A percentile compares a stretch with the other conserved stretches of the same genome.
Conservation (phyloP, 2,329 filamentous ascomycete genomes). For the Rutstroemia sp. region DNA sequence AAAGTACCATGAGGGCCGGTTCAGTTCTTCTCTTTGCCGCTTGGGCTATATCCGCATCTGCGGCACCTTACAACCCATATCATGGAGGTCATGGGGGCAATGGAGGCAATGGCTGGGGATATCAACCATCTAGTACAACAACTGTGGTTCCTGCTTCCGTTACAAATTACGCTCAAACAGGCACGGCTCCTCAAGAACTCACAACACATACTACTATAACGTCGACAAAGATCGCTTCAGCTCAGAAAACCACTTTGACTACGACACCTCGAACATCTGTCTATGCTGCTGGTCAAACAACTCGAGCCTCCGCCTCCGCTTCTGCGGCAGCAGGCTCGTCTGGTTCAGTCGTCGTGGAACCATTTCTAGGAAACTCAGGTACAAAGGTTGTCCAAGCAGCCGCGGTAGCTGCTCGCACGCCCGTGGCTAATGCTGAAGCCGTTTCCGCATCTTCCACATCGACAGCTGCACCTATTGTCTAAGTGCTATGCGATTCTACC, state of each 20-base stretch:
- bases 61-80: background rate
- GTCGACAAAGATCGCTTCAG: too few relatives aligned
- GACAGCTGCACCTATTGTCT: constrained; percentile 34
- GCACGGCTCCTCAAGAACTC: too few relatives aligned
- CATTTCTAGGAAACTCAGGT: background rate
- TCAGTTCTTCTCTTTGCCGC: background rate
- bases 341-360: background rate
- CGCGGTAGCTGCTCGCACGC: background rate
- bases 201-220: too few relatives aligned
- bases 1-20: background rate
- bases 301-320: too few relatives aligned
- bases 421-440: background rate
- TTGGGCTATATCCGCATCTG: background rate
- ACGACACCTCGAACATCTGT: too few relatives aligned
- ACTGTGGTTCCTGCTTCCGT: background rate
- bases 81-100: background rate
- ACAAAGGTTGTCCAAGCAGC: background rate
- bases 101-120: background rate
- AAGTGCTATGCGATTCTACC: constrained; percentile 55
- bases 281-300: too few relatives aligned
- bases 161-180: too few relatives aligned
- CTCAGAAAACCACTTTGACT: too few relatives aligned
- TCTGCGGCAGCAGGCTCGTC: background rate
- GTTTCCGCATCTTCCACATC: background rate
- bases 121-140: background rate